phyloP scores from a whole-genome alignment of 768 basidiomycete species.

The Naganishia onofrii region DNA sequence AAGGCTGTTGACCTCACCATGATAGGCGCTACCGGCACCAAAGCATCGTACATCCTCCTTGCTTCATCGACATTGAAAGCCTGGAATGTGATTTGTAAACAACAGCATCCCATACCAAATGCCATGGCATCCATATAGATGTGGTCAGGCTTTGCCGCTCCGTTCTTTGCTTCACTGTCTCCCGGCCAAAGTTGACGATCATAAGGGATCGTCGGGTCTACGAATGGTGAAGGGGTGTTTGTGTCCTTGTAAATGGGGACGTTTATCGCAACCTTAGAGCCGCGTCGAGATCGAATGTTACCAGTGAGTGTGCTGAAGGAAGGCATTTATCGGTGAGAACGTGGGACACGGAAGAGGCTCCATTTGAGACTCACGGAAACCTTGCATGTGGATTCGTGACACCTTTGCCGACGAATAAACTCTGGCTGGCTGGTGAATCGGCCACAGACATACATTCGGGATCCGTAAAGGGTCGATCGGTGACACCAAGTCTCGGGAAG shows the following conservation, averaged over 20 bases:
- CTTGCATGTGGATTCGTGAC: slow-evolving; percentile 96
- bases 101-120: slow-evolving; percentile 99
- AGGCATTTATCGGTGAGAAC: not conserved
- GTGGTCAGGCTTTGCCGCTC: slow-evolving; percentile 82
- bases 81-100: slow-evolving; percentile 95
- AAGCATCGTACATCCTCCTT: slow-evolving; percentile 87
- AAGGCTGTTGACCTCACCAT: slow-evolving; percentile 56
- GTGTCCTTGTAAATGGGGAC: slow-evolving; percentile 86
- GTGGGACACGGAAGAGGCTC: not conserved
- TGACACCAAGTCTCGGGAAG: slow-evolving; percentile 87
- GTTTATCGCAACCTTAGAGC: slow-evolving; percentile 92
- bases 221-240: slow-evolving; percentile 80
- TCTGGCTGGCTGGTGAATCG: slow-evolving; percentile 80
- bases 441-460: slow-evolving; percentile 69
- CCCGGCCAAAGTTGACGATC: slow-evolving; percentile 77
- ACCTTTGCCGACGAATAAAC: slow-evolving; percentile 89
- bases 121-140: slow-evolving; percentile 99
- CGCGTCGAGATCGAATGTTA: slow-evolving; percentile 84
- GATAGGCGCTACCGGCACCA: slow-evolving; percentile 91
- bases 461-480: slow-evolving; percentile 77
- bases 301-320: slow-evolving; percentile 82
- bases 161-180: slow-evolving; percentile 83
- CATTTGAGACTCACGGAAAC: slow-evolving; percentile 74
- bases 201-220: slow-evolving; percentile 90
- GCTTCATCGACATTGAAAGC: slow-evolving; percentile 91